Conservation (phyloP, 2,329 filamentous ascomycete genomes). For the Trichothecium roseum region DNA sequence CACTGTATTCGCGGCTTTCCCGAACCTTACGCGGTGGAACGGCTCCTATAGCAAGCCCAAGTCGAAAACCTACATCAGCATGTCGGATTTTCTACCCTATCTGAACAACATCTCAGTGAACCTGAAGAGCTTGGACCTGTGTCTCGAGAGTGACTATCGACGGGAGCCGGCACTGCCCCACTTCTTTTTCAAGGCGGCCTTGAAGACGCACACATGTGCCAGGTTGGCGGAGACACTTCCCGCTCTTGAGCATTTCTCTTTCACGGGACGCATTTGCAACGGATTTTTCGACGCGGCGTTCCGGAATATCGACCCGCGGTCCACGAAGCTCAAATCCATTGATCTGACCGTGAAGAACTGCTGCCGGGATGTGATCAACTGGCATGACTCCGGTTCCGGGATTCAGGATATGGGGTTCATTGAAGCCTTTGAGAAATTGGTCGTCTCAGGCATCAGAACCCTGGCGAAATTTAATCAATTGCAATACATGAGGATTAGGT, state of each 20-base stretch:
- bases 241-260: conserved; percentile 56
- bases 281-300: conserved; percentile 53
- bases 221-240: conserved; percentile 51
- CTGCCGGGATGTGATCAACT: conserved; percentile 44
- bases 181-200: conserved; percentile 50
- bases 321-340: conserved; percentile 49
- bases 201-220: conserved; percentile 54
- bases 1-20: conserved; percentile 50
- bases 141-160: conserved; percentile 61
- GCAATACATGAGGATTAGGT: conserved; percentile 58
- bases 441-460: conserved; percentile 51
- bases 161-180: conserved; percentile 50
- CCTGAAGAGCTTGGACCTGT: conserved; percentile 55
- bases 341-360: conserved; percentile 68
- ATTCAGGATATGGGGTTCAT: conserved; percentile 67
- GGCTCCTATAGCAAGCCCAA: conserved; percentile 62
- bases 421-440: conserved; percentile 57
- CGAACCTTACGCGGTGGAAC: conserved; percentile 53
- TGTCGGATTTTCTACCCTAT: conserved; percentile 50
- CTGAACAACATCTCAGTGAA: conserved; percentile 35
- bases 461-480: conserved; percentile 49
- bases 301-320: conserved; percentile 34
- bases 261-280: conserved; percentile 62
- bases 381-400: conserved; percentile 55
- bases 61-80: conserved; percentile 61